Conservation (phyloP, 1,284 basidiomycete genomes). For the Vanrija sp. region DNA sequence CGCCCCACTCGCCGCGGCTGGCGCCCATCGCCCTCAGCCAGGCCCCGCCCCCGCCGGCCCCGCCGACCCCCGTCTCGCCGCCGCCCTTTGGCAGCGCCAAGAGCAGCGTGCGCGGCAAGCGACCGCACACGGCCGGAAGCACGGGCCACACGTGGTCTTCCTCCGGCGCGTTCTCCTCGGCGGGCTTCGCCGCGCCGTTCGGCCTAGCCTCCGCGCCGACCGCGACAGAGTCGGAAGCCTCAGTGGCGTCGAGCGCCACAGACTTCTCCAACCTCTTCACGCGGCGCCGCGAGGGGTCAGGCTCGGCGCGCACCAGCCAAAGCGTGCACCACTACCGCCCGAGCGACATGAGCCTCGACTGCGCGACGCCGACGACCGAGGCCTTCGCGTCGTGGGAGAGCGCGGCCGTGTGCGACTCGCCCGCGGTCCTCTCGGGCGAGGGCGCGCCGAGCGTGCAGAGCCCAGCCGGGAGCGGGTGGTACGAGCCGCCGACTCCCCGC, state of each 20-base stretch:
- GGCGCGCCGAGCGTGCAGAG: not conserved
- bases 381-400: conserved; percentile 27
- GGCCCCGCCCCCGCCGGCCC: no score
- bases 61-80: no score
- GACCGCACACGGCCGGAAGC: no score
- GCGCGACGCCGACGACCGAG: no score
- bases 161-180: no score
- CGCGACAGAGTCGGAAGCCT: not conserved
- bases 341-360: not conserved
- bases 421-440: not conserved
- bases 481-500: conserved; percentile 12
- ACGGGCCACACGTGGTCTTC: no score
- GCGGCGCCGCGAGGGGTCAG: not conserved
- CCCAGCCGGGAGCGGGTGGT: conserved; percentile 8
- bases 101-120: no score
- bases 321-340: conserved; percentile 3
- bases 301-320: not conserved
- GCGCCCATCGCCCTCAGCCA: no score
- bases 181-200: no score
- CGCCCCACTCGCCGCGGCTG: no score
- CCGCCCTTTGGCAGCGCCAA: no score
- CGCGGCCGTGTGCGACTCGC: not conserved
- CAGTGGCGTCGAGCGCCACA: not conserved
- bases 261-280: conserved; percentile 22
- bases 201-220: no score